Evolutionary conservation across 164 flowering plant species (phyloP), one percentile per base, ranked within the genome.

Genomic region (Buxus sempervirens): DNA sequence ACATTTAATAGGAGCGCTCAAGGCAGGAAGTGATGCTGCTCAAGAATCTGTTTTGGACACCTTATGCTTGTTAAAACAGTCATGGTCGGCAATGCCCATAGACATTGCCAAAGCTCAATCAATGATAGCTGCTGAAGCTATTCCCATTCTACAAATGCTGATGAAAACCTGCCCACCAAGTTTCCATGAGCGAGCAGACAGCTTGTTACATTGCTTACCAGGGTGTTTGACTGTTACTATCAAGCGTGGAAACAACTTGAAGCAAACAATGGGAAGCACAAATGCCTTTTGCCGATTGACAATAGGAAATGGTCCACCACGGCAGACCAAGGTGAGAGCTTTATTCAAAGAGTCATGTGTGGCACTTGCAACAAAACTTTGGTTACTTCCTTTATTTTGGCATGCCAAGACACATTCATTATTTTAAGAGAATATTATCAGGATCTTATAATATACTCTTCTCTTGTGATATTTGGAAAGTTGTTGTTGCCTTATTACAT

Each of bases 191-290:
- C 83, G 89, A 77, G 90, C 90, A 56, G 96, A 90, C 45, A 87
- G 87, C 78, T 73, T 91, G 41, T 72, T 91, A 73, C 89, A 89
- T 68, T 83, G 92, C 77, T 79, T 91, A 58, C 97, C 97, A 13
- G 97, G 97, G 45, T 90, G 96, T 72, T 80, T 91, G 79, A 91
- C 96, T 54, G 96, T 91, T 53, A 85, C 85, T 13, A 83, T 91
- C 51, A 83, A 78, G 65, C 90, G 92, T 61, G 97, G 92, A 25
- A 85, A 86, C 76, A 91, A 91, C 79, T 80, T 91, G 57, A 91
- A 85, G 80, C 93, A 86, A 76, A 70, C 88, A 16, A 82, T 89
- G 86, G 96, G 91, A 70, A 76, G 83, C 74, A 90, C 96, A 61
- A 91, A 90, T 81, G 92, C 96, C 58, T 91, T 90, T 72, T 91